These are phyloP conservation scores for Boeremia lycopersici DNA, from an alignment of 2,329 filamentous ascomycete species.

Conservation along the genomic window DNA sequence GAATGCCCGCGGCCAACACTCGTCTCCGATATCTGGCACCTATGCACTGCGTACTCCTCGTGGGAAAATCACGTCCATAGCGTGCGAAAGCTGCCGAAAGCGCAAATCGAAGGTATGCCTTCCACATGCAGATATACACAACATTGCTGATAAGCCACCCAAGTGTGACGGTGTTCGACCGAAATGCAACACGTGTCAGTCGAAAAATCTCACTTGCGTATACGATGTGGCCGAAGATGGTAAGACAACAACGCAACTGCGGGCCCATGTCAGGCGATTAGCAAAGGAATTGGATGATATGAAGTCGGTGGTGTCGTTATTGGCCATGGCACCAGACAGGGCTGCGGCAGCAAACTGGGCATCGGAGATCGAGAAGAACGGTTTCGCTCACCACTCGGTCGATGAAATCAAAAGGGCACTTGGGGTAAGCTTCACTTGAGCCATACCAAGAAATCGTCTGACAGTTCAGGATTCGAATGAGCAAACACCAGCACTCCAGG, in stretches of 20 bases:
- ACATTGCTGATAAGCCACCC: constrained; percentile 15
- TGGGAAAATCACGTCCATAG: constrained; percentile 49
- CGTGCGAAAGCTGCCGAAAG: constrained; percentile 48
- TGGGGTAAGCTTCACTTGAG: constrained; percentile 27
- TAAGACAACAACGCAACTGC: constrained; percentile 47
- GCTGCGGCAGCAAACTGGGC: constrained; percentile 45
- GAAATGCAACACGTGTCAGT: constrained; percentile 48
- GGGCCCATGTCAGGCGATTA: constrained; percentile 45
- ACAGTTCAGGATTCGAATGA: constrained; percentile 32
- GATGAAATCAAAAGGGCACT: constrained; percentile 47
- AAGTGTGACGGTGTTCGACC: constrained; percentile 48
- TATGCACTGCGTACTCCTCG: constrained; percentile 46
- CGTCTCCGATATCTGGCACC: constrained; percentile 45
- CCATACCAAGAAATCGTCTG: constrained; percentile 9
- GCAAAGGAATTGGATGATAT: constrained; percentile 49
- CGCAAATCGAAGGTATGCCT: constrained; percentile 46
- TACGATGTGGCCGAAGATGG: constrained; percentile 49
- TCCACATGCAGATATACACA: neutral
- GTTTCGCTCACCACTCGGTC: constrained; percentile 45
- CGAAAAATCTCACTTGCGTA: constrained; percentile 45
- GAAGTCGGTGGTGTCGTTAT: constrained; percentile 45
- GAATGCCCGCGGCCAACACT: constrained; percentile 40
- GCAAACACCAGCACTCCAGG: constrained; percentile 24
- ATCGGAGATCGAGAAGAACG: constrained; percentile 45
- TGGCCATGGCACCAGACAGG: constrained; percentile 44